Evolutionary conservation across 768 basidiomycete species (phyloP).

Genomic region (Cyathus striatus): DNA sequence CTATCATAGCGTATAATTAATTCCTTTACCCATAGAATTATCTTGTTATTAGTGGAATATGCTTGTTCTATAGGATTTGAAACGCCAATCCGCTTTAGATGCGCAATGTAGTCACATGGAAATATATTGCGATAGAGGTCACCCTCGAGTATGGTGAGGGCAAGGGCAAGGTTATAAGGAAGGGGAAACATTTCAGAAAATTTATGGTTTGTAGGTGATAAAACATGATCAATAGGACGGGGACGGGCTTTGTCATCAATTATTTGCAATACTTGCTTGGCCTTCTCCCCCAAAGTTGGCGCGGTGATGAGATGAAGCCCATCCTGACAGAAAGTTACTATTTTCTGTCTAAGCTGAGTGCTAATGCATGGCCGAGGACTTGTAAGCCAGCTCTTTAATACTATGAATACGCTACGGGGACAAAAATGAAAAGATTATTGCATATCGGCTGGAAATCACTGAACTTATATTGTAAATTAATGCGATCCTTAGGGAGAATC

Average conservation of each 20-base stretch:
- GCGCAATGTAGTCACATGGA: conserved; percentile 36
- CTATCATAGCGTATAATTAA: conserved; percentile 33
- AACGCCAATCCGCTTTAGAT: conserved; percentile 23
- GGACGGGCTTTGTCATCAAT: conserved; percentile 25
- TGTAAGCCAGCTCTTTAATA: conserved; percentile 31
- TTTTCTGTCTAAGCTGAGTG: conserved; percentile 24
- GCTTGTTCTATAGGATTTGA: conserved; percentile 27
- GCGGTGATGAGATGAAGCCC: conserved; percentile 22
- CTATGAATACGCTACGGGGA: conserved; percentile 25
- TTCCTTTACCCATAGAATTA: conserved; percentile 34
- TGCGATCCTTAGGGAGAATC: conserved; percentile 19
- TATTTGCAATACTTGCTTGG: conserved; percentile 20
- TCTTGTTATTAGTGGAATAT: conserved; percentile 29
- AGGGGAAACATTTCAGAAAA: conserved; percentile 27
- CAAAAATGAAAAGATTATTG: conserved; percentile 7
- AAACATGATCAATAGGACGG: too few species aligned
- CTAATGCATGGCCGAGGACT: conserved; percentile 22
- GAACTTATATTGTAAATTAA: conserved; percentile 30
- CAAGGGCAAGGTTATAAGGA: conserved; percentile 36
- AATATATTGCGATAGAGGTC: conserved; percentile 31
- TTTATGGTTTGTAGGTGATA: too few species aligned
- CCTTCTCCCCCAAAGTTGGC: conserved; percentile 24
- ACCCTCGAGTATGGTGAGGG: conserved; percentile 38
- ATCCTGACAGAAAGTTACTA: conserved; percentile 28
- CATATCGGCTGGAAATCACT: too few species aligned